Evolutionary conservation across 768 basidiomycete species (phyloP), one percentile per base, ranked within the genome.

Genomic region (Phylloporus arenicola): DNA sequence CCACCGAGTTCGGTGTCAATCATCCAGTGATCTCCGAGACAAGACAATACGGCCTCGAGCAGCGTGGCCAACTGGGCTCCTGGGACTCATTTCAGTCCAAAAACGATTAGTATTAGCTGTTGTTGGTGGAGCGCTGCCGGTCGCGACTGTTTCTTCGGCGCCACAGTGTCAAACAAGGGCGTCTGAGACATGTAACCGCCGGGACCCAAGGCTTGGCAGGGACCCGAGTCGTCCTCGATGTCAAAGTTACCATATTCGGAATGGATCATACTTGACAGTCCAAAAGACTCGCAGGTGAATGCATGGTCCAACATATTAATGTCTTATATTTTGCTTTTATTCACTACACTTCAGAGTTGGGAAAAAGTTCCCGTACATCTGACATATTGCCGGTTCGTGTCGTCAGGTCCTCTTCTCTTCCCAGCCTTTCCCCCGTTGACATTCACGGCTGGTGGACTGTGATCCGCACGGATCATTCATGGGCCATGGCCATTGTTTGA

Each of bases 221-320:
- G 8, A 30, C 29, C 30, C 6, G 6, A 3, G 24, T 31, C 6
- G 33, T 42, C 30, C 47, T 57, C 53, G 57, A 20, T 35, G 25
- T 44, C 53, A 35, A 50, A 37, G 13, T 41, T 57, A 12, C 57
- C 57, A 34, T 51, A 51, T 31, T 12, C 8, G 37, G 55, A 27
- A 50, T 24, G 22, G 22, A 38, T 8, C 17, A 4, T 24, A 27
- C 25, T 6, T 27, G 37, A 39, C 20, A 3, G 30, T 13, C 30
- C 30, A 31, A 31, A 13, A 34, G 9, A 27, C n/a, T 5, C 22
- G 27, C 29, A 30, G 43, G 43, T 43, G 17, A 43, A 30, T 30
- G 43, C n/a, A n/a, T 11, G 6, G 12, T 29, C 39, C 24, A 29
- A 25, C n/a, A 29, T 17, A 29, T 29, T 27, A 17, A 30, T 13